phyloP scores from a whole-genome alignment of 2,329 filamentous ascomycete genomes.

The Nannizziopsis barbatae region DNA sequence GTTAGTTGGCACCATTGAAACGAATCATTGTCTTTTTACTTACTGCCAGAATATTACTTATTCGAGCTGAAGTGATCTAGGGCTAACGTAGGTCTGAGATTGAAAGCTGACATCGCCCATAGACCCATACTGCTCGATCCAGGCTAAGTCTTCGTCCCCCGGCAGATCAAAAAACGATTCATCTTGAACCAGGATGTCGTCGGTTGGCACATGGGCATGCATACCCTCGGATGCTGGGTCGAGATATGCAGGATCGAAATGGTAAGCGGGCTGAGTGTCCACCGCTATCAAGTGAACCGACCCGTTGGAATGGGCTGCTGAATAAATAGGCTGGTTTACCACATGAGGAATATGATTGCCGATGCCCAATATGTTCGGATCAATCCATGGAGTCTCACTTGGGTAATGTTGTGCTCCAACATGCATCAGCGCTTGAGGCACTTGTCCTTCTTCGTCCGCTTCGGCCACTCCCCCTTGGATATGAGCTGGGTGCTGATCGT shows the following conservation, averaged over 20 bases:
- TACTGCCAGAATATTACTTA: background rate
- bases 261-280: background rate
- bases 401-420: constrained; percentile 6
- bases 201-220: background rate
- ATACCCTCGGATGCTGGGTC: background rate
- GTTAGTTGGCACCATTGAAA: no score
- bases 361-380: background rate
- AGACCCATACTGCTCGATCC: background rate
- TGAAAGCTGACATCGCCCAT: background rate
- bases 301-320: background rate
- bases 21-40: no score
- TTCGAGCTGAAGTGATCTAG: background rate
- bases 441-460: background rate
- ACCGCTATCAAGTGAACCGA: background rate
- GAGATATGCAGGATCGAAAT: background rate
- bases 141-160: background rate
- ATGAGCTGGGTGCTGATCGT: background rate
- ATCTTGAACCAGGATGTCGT: background rate
- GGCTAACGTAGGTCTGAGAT: background rate
- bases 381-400: background rate
- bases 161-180: background rate
- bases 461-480: background rate
- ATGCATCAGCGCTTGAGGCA: background rate
- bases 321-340: background rate
- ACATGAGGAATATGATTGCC: background rate